Evolutionary conservation across 176 grass and related monocot genomes (phyloP).

Genomic region (Juncus effusus): DNA sequence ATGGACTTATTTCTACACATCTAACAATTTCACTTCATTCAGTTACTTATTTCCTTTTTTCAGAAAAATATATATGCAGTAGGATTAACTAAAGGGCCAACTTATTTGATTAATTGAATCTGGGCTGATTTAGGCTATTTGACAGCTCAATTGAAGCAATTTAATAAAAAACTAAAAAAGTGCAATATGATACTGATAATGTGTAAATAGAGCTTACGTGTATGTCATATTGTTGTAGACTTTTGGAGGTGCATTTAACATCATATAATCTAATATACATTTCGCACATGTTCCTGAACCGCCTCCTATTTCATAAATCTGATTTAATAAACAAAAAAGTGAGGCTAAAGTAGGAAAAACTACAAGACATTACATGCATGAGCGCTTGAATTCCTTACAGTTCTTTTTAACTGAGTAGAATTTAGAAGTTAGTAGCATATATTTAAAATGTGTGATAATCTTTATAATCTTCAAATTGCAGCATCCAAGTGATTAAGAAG

Average conservation of each 20-base stretch:
- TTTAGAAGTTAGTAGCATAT: no score
- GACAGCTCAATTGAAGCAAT: no score
- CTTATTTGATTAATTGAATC: no score
- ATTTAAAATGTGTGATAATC: no score
- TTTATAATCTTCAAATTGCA: no score
- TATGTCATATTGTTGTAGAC: constrained; percentile 95
- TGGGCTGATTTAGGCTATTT: no score
- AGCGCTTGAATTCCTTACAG: not conserved
- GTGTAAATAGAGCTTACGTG: constrained; percentile 47
- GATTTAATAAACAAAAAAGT: constrained; percentile 27
- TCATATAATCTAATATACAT: constrained; percentile 91
- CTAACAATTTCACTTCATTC: constrained; percentile 41
- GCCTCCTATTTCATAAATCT: constrained; percentile 97
- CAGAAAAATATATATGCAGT: not conserved
- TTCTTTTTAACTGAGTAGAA: no score
- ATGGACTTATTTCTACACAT: constrained; percentile 96
- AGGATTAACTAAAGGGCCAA: not conserved
- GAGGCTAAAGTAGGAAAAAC: not conserved
- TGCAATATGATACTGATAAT: not conserved
- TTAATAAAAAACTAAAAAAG: not conserved
- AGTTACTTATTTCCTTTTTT: constrained; percentile 3
- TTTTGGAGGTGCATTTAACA: constrained; percentile 87
- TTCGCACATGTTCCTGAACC: constrained; percentile 97
- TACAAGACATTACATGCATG: not conserved
- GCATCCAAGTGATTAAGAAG: not conserved